These are phyloP conservation scores for Fusarium sp. DNA, from an alignment of 2,329 filamentous ascomycete genomes.

Conservation along the genomic window DNA sequence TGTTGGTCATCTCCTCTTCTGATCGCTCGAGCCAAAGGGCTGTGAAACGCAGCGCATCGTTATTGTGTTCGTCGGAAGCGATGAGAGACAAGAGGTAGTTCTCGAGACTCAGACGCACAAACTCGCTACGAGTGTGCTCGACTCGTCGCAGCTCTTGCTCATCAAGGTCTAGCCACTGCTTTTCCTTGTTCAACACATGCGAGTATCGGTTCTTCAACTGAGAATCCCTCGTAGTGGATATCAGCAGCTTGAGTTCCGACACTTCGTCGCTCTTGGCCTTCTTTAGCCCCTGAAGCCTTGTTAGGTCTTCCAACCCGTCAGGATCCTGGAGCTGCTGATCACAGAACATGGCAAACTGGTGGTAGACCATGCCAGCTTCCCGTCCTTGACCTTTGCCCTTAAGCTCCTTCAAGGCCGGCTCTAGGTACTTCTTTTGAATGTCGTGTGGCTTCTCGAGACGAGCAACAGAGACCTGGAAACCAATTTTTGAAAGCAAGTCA, in stretches of 20 bases:
- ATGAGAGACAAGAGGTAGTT: constrained; percentile 90
- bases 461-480: constrained; percentile 89
- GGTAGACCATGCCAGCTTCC: constrained; percentile 89
- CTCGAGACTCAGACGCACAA: constrained; percentile 88
- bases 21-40: constrained; percentile 94
- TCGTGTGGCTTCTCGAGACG: constrained; percentile 90
- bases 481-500: constrained; percentile 87
- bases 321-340: constrained; percentile 92
- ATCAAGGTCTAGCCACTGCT: constrained; percentile 90
- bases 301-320: constrained; percentile 86
- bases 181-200: constrained; percentile 76
- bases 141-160: constrained; percentile 86
- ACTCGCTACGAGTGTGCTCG: constrained; percentile 80
- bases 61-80: constrained; percentile 89
- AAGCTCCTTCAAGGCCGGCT: constrained; percentile 85
- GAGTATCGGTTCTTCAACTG: constrained; percentile 68
- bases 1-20: constrained; percentile 80
- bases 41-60: constrained; percentile 90
- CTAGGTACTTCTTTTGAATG: constrained; percentile 88
- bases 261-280: constrained; percentile 87
- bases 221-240: constrained; percentile 62
- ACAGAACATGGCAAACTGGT: constrained; percentile 95
- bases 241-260: constrained; percentile 73
- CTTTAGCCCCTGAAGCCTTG: constrained; percentile 81
- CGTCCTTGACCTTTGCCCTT: constrained; percentile 74